Percentiles rank a stretch among this genome's conserved stretches.
These are phyloP conservation scores for Verticillium zaregamsianum DNA, from an alignment of 2,329 filamentous ascomycete species.

Conservation along the genomic window DNA sequence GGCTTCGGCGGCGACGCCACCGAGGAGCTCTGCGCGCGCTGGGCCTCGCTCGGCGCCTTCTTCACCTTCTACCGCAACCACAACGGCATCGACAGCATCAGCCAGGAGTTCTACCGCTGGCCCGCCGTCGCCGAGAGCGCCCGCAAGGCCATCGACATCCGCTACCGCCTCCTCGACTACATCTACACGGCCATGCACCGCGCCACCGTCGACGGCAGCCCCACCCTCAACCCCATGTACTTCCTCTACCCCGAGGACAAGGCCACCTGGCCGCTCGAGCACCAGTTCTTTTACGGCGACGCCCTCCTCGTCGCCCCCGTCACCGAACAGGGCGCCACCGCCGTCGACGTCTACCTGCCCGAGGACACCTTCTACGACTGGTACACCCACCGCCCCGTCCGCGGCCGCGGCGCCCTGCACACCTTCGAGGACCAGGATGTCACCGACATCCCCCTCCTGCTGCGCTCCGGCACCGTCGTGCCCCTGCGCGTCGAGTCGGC, in stretches of 20 bases:
- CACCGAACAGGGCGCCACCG: conserved; percentile 55
- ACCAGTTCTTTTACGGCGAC: conserved; percentile 68
- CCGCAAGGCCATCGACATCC: conserved; percentile 63
- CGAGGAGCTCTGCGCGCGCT: conserved; percentile 67
- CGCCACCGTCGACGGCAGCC: conserved; percentile 61
- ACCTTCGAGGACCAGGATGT: conserved; percentile 19
- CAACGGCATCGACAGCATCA: conserved; percentile 55
- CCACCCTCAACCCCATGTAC: conserved; percentile 67
- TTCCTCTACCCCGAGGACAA: conserved; percentile 75
- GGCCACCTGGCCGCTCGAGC: conserved; percentile 59
- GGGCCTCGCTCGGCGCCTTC: conserved; percentile 71
- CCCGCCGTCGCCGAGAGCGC: conserved; percentile 59
- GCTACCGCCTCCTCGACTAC: conserved; percentile 69
- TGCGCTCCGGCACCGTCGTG: conserved; percentile 64
- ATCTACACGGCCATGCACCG: conserved; percentile 70
- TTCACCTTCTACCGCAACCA: conserved; percentile 79
- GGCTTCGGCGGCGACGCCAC: conserved; percentile 66
- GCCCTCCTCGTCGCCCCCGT: conserved; percentile 65
- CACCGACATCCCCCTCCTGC: conserved; percentile 59
- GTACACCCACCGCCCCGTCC: conserved; percentile 61
- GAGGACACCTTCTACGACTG: conserved; percentile 75
- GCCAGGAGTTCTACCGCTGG: conserved; percentile 73
- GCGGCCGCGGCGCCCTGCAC: conserved; percentile 24
- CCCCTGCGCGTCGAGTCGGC: conserved; percentile 61
- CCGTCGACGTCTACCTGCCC: conserved; percentile 66